Percentiles rank a stretch among this genome's conserved stretches.
phyloP scores from a whole-genome alignment of 2,329 filamentous ascomycete genomes.

The Torrubiella hemipterigena region DNA sequence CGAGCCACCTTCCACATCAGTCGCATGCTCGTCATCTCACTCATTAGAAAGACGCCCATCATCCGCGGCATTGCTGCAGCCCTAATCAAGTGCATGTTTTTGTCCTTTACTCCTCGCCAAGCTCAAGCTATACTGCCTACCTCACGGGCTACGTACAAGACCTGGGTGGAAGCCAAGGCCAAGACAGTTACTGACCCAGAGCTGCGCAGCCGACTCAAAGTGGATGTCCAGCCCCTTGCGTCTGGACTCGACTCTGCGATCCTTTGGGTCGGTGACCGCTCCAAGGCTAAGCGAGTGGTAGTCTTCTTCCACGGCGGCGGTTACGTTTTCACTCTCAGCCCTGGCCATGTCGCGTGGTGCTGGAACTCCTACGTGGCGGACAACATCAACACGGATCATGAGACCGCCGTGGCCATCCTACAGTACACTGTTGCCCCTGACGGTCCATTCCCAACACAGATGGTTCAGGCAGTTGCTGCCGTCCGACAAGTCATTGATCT shows the following conservation, averaged over 20 bases:
- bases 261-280: slow-evolving; percentile 14
- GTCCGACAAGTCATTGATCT: slow-evolving; percentile 14
- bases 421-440: slow-evolving; percentile 19
- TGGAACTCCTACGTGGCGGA: slow-evolving; percentile 13
- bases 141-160: background rate
- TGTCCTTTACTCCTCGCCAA: background rate
- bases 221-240: slow-evolving; percentile 4
- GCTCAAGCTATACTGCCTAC: background rate
- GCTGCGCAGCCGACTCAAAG: background rate
- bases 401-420: slow-evolving; percentile 18
- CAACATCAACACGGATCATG: slow-evolving; percentile 7
- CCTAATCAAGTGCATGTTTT: too few species aligned
- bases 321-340: slow-evolving; percentile 9
- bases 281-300: slow-evolving; percentile 13
- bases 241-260: slow-evolving; percentile 3
- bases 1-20: too few species aligned
- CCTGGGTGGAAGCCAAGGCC: background rate
- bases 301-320: slow-evolving; percentile 17
- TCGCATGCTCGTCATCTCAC: too few species aligned
- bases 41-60: too few species aligned
- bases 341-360: slow-evolving; percentile 13
- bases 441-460: slow-evolving; percentile 16
- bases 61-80: too few species aligned
- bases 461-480: slow-evolving; percentile 17
- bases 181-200: too few species aligned